Evolutionary conservation across 495 filamentous ascomycete genomes (phyloP).

Genomic region (Podospora bellae-mahoneyi): DNA sequence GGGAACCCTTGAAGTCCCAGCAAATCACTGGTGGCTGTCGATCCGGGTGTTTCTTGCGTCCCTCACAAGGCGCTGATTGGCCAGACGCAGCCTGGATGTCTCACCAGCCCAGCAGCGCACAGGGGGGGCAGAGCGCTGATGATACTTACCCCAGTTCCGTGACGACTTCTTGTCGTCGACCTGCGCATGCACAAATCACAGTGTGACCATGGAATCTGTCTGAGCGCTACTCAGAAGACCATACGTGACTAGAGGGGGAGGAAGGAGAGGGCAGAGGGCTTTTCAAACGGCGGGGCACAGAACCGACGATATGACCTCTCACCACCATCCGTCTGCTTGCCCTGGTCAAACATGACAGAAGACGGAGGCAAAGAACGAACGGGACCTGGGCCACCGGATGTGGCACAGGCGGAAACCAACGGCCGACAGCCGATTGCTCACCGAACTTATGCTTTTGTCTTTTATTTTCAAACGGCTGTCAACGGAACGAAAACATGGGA

Average conservation of each 20-base stretch:
- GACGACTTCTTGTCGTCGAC: not conserved
- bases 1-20: not conserved
- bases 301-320: not conserved
- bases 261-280: not conserved
- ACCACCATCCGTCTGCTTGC: not conserved
- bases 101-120: not conserved
- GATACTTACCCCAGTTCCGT: constrained; percentile 1
- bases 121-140: constrained; percentile 5
- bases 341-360: not conserved
- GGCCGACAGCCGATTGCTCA: not conserved
- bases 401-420: not conserved
- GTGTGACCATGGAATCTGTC: not conserved
- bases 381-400: not conserved
- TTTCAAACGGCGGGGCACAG: not conserved
- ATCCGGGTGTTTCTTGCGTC: not conserved
- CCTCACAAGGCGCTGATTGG: not conserved
- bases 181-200: not conserved
- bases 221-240: not conserved
- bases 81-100: not conserved
- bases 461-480: not conserved
- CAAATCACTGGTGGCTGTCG: not conserved
- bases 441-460: not conserved
- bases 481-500: not conserved
- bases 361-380: not conserved
- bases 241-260: not conserved